phyloP scores from a whole-genome alignment of 192 early-diverging fungal species.

The Coemansia sp. region DNA sequence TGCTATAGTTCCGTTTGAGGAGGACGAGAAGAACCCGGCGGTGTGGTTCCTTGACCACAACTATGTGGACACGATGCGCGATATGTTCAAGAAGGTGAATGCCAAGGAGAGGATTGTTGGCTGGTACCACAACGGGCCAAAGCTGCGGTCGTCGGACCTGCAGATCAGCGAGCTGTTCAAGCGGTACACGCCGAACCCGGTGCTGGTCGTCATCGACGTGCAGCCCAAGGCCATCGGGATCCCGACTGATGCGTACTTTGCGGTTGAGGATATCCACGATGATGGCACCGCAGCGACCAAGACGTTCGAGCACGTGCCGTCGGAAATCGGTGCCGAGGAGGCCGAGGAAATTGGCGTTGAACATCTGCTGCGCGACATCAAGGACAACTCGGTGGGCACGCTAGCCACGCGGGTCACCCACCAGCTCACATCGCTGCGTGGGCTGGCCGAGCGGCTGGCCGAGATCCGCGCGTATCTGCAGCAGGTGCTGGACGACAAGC shows the following conservation, averaged over 20 bases:
- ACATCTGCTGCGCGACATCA: conserved; percentile 96
- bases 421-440: conserved; percentile 88
- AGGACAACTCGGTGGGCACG: conserved; percentile 93
- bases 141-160: conserved; percentile 90
- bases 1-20: conserved; percentile 94
- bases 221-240: conserved; percentile 89
- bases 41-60: conserved; percentile 99
- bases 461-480: conserved; percentile 86
- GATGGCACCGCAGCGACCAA: conserved; percentile 96
- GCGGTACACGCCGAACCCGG: conserved; percentile 89
- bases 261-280: conserved; percentile 97
- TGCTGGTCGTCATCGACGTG: conserved; percentile 96
- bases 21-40: conserved; percentile 95
- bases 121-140: conserved; percentile 99
- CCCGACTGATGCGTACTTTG: conserved; percentile 96
- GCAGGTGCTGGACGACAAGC: conserved; percentile 77
- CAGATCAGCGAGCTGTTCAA: conserved; percentile 99
- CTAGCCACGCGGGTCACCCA: conserved; percentile 89
- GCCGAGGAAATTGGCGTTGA: conserved; percentile 99
- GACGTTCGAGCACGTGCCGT: conserved; percentile 95
- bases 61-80: conserved; percentile 98
- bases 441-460: conserved; percentile 75
- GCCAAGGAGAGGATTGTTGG: conserved; percentile 95
- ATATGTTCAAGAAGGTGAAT: conserved; percentile 99
- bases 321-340: conserved; percentile 96